Evolutionary conservation across 257 asterid genomes (phyloP), one percentile per base, ranked within the genome.

Genomic region (Paraleonurus japonicus): DNA sequence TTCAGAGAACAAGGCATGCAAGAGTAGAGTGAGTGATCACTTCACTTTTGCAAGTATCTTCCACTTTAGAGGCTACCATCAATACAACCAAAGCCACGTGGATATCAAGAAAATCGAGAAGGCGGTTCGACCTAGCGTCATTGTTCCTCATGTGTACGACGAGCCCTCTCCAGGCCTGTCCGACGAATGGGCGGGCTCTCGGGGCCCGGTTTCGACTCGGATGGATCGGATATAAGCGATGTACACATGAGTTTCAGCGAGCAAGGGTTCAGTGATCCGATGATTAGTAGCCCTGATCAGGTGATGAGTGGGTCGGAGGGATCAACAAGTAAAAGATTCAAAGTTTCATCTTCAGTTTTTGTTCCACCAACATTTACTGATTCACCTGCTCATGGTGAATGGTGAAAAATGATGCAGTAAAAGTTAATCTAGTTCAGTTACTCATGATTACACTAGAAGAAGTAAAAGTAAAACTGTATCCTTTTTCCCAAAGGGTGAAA

Each of bases 41-140:
- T 89, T 85, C 86, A 89, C 98, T n/a, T 92, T 92, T 47, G 94
- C 96, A 0, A 92, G 86, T 70, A 86, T 92, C 4, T 92, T 92
- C 53, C 90, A 89, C 84, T 84, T 80, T 67, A 87, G 72, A 74
- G 91, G 86, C 22, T 48, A 79, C 69, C 23, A 67, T 12, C 87
- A 81, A 2, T 84, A 77, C 85, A 43, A 66, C 63, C 89, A 85
- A 55, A 76, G 5, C 5, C 81, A 74, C 22, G 57, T 81, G 30
- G 94, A 80, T 32, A 76, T 89, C 51, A 82, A 75, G 78, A 85
- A 82, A 57, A 85, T 87, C 26, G 96, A 87, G 61, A 89, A 81
- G 69, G 78, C 76, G n/a, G 98, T 89, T 27, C 96, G 85, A 19
- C 98, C 96, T 13, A 92, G 98, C 35, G 75, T 92, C 20, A 81